Evolutionary conservation across 768 basidiomycete species (phyloP).

Genomic region (Lentinula boryana): DNA sequence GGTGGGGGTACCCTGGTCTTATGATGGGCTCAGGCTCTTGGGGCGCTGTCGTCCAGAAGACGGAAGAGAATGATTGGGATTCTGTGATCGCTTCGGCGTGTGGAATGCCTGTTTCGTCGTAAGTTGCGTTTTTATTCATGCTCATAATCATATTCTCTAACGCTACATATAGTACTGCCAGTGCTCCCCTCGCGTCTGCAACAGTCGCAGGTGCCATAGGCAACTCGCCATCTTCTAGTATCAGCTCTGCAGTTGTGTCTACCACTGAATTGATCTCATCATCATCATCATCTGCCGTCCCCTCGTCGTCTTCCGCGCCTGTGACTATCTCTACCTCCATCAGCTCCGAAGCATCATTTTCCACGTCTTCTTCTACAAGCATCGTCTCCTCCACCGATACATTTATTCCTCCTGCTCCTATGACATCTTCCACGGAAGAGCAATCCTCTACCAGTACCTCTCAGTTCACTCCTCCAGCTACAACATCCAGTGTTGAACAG

Average conservation of each 20-base stretch:
- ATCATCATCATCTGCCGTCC: background rate
- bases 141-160: background rate
- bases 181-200: conserved; percentile 3
- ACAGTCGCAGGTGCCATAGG: conserved; percentile 3
- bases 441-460: conserved; percentile 13
- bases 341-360: conserved; percentile 7
- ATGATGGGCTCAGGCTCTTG: conserved; percentile 51
- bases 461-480: conserved; percentile 9
- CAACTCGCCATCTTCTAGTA: conserved; percentile 6
- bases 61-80: conserved; percentile 25
- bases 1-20: conserved; percentile 42
- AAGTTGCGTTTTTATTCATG: background rate
- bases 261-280: conserved; percentile 2
- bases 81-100: conserved; percentile 37
- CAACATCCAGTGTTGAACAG: conserved; percentile 8
- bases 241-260: conserved; percentile 6
- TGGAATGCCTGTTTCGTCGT: conserved; percentile 20
- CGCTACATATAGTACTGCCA: background rate
- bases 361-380: conserved; percentile 2
- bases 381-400: background rate
- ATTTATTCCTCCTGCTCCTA: background rate
- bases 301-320: conserved; percentile 13
- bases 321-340: conserved; percentile 16
- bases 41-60: conserved; percentile 43
- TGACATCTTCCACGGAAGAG: background rate